Evolutionary conservation across 23 red algal genomes (phyloP).

Genomic region (Gracilaria caudata): DNA sequence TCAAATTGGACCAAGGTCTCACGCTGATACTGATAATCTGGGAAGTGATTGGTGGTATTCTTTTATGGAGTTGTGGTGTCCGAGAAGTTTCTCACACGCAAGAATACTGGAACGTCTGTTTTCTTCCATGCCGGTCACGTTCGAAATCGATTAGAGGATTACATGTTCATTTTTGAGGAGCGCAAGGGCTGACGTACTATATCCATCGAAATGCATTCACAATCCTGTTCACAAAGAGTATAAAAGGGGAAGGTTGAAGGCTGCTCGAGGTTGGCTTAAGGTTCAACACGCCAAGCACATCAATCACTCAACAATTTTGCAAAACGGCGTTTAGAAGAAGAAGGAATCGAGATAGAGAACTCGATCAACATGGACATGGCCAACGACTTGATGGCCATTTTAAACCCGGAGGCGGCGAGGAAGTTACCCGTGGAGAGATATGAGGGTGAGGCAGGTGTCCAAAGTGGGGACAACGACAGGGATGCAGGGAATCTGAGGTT

Average conservation of each 20-base stretch:
- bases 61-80: not conserved
- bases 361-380: not conserved
- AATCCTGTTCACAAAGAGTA: not conserved
- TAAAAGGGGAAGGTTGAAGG: not conserved
- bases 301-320: no score
- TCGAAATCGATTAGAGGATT: not conserved
- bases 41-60: no score
- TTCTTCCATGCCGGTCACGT: not conserved
- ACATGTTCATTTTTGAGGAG: not conserved
- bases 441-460: not conserved
- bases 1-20: not conserved
- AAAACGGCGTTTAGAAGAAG: not conserved
- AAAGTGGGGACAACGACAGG: not conserved
- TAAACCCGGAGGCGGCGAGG: not conserved
- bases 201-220: not conserved
- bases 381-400: not conserved
- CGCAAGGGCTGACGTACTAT: not conserved
- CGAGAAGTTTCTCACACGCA: not conserved
- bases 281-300: no score
- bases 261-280: no score
- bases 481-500: not conserved
- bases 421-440: not conserved
- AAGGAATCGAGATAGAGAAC: not conserved
- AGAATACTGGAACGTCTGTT: not conserved
- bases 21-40: not conserved